phyloP scores from a whole-genome alignment of 441 rosid genomes.

The Erodium texanum region DNA sequence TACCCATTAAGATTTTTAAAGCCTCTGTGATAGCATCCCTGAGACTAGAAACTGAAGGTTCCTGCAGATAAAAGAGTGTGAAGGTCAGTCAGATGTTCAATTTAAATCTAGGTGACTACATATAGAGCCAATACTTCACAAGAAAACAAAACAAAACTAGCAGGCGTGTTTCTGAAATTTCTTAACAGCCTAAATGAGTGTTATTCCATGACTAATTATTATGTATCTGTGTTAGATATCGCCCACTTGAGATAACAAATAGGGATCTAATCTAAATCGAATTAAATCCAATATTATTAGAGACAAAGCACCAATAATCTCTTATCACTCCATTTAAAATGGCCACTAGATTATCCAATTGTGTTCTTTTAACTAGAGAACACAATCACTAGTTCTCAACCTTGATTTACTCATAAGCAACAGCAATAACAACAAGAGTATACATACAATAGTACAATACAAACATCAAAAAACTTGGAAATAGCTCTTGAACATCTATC shows the following conservation, averaged over 20 bases:
- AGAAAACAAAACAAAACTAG: not conserved
- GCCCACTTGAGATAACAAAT: not conserved
- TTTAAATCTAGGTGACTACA: not conserved
- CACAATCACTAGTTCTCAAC: not conserved
- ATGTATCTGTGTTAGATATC: not conserved
- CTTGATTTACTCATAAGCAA: not conserved
- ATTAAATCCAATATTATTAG: not conserved
- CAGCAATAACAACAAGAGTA: not conserved
- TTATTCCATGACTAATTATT: not conserved
- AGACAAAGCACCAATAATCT: not conserved
- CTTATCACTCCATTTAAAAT: not conserved
- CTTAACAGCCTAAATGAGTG: not conserved
- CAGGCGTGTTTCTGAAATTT: not conserved
- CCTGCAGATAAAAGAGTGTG: conserved; percentile 34
- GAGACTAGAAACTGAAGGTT: conserved; percentile 48
- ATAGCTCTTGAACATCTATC: too few species aligned
- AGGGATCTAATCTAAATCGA: too few species aligned
- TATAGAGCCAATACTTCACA: not conserved
- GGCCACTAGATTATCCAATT: not conserved
- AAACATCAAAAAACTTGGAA: not conserved
- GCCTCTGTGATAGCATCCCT: conserved; percentile 51
- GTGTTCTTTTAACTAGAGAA: not conserved
- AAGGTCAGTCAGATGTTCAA: not conserved
- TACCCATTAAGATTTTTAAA: conserved; percentile 72
- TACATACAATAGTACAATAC: not conserved